Evolutionary conservation across 345 rosid genomes (phyloP).

Genomic region (Ricinus communis): DNA sequence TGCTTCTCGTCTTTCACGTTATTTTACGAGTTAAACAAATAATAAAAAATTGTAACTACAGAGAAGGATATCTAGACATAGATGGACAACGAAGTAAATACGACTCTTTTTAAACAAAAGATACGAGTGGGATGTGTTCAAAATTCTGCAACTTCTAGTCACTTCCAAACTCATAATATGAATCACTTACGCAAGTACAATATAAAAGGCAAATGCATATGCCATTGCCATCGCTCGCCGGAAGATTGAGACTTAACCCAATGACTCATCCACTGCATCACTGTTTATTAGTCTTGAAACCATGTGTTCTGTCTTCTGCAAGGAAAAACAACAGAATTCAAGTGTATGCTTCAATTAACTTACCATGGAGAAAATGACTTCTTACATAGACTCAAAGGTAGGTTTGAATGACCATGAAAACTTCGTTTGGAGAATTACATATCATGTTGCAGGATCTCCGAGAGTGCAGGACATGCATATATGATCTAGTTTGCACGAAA

Average conservation of each 20-base stretch:
- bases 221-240: not conserved
- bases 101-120: not conserved
- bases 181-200: not conserved
- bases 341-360: not conserved
- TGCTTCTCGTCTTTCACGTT: too few relatives aligned
- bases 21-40: too few relatives aligned
- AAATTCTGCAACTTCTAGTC: conserved; percentile 7
- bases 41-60: too few relatives aligned
- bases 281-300: conserved; percentile 46
- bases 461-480: not conserved
- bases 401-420: not conserved
- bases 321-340: conserved; percentile 7
- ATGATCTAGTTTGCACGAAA: too few relatives aligned
- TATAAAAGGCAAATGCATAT: not conserved
- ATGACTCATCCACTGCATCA: not conserved
- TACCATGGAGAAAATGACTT: not conserved
- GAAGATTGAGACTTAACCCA: not conserved
- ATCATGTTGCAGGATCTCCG: not conserved
- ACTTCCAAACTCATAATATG: not conserved
- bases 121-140: not conserved
- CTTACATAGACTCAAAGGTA: not conserved
- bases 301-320: conserved; percentile 65
- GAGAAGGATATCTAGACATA: not conserved
- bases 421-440: not conserved
- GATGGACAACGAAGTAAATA: too few relatives aligned